phyloP scores from a whole-genome alignment of 1,284 basidiomycete genomes.

The Ganoderma lucidum region DNA sequence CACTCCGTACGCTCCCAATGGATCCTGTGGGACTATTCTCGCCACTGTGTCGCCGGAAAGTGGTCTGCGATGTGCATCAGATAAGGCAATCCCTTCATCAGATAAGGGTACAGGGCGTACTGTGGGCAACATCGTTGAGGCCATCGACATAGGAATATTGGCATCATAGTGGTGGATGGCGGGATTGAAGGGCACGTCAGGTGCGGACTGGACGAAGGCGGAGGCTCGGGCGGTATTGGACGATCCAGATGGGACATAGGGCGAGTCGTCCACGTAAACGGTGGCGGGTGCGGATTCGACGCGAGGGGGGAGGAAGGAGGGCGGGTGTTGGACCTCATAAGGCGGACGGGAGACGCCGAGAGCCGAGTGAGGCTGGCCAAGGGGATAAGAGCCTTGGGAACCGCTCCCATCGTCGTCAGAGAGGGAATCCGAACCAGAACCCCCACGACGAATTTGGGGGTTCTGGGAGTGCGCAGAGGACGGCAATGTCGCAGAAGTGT shows the following conservation, averaged over 20 bases:
- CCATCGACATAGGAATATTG: constrained; percentile 22
- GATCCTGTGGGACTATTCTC: constrained; percentile 34
- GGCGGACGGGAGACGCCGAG: constrained; percentile 24
- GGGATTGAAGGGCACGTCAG: constrained; percentile 23
- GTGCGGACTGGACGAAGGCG: constrained; percentile 22
- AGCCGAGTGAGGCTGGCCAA: constrained; percentile 23
- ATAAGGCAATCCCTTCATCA: constrained; percentile 26
- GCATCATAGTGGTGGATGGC: constrained; percentile 18
- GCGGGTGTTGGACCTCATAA: constrained; percentile 27
- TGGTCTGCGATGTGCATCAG: constrained; percentile 24
- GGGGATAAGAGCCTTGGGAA: constrained; percentile 23
- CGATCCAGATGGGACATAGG: constrained; percentile 30
- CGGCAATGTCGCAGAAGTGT: constrained; percentile 29
- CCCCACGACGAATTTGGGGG: constrained; percentile 25
- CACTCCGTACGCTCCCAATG: constrained; percentile 28
- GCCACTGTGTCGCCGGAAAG: constrained; percentile 26
- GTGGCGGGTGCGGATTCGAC: constrained; percentile 30
- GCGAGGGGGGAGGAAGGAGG: constrained; percentile 25
- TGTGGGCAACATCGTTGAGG: constrained; percentile 23
- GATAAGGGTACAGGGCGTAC: constrained; percentile 33
- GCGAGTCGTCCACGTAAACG: constrained; percentile 34
- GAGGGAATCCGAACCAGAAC: constrained; percentile 33
- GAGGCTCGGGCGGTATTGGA: constrained; percentile 19
- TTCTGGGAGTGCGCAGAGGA: constrained; percentile 26
- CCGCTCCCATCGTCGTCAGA: constrained; percentile 31